Conservation (phyloP, 352 stramenopile genomes). For the Pythium vanterpoolii region DNA sequence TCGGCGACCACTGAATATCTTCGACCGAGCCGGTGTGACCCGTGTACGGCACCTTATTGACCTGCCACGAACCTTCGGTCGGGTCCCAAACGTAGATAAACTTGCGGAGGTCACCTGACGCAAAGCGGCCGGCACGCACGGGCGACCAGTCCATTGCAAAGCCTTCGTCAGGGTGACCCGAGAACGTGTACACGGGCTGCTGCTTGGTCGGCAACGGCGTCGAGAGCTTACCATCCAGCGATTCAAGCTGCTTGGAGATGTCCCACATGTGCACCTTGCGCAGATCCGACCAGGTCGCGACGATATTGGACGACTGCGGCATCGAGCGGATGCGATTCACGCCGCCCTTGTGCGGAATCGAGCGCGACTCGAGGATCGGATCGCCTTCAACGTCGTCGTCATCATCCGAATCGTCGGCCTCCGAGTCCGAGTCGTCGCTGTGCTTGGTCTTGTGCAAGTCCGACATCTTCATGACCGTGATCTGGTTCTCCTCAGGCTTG, state of each 20-base stretch:
- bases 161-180: slow-evolving; percentile 94
- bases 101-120: slow-evolving; percentile 96
- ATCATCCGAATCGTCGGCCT: slow-evolving; percentile 72
- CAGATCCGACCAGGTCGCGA: slow-evolving; percentile 96
- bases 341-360: slow-evolving; percentile 93
- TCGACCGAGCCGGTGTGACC: slow-evolving; percentile 94
- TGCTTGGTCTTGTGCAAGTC: slow-evolving; percentile 95
- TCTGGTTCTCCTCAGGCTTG: slow-evolving; percentile 91
- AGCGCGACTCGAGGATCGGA: slow-evolving; percentile 94
- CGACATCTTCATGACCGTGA: slow-evolving; percentile 98
- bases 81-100: slow-evolving; percentile 95
- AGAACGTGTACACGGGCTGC: slow-evolving; percentile 91
- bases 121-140: slow-evolving; percentile 86
- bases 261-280: slow-evolving; percentile 97
- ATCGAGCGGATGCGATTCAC: slow-evolving; percentile 96
- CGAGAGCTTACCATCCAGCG: slow-evolving; percentile 75
- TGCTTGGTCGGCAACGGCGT: slow-evolving; percentile 56
- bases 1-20: slow-evolving; percentile 98
- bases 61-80: slow-evolving; percentile 68
- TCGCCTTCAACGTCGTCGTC: slow-evolving; percentile 95
- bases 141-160: slow-evolving; percentile 98
- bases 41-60: slow-evolving; percentile 90
- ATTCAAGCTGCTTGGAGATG: slow-evolving; percentile 88
- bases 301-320: slow-evolving; percentile 95
- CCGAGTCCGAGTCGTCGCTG: slow-evolving; percentile 67